Conservation (phyloP, 78 protist genomes). For the Cavenderia fasciculata region DNA sequence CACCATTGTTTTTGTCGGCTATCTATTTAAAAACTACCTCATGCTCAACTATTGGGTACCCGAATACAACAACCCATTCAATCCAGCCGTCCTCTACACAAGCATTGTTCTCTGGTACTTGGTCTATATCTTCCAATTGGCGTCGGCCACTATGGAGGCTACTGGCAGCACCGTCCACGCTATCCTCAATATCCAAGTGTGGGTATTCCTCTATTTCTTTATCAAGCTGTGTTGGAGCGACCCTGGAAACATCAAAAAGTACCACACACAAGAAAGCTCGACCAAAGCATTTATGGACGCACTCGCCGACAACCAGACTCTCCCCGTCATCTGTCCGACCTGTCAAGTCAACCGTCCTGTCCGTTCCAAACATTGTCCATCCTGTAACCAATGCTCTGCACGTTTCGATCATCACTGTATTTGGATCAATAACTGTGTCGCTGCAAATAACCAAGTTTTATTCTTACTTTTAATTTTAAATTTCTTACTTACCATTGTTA, state of each 20-base stretch:
- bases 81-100: slow-evolving; percentile 14
- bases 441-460: slow-evolving; percentile 28
- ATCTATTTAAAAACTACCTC: neutral
- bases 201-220: slow-evolving; percentile 38
- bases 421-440: slow-evolving; percentile 86
- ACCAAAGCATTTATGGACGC: slow-evolving; percentile 10
- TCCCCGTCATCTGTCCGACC: slow-evolving; percentile 56
- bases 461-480: slow-evolving; percentile 13
- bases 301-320: neutral
- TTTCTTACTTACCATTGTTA: neutral
- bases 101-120: slow-evolving; percentile 19
- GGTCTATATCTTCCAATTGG: neutral
- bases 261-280: neutral
- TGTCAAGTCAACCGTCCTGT: slow-evolving; percentile 64
- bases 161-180: neutral
- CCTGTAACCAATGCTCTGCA: slow-evolving; percentile 70
- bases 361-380: slow-evolving; percentile 82
- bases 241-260: slow-evolving; percentile 7
- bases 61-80: slow-evolving; percentile 30
- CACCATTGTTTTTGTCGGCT: slow-evolving; percentile 9
- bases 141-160: neutral
- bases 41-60: slow-evolving; percentile 33
- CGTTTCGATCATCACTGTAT: slow-evolving; percentile 86
- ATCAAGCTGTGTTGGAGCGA: neutral
- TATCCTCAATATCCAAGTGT: neutral